phyloP scores from a whole-genome alignment of 2,329 filamentous ascomycete genomes.

The Fusarium clavum region DNA sequence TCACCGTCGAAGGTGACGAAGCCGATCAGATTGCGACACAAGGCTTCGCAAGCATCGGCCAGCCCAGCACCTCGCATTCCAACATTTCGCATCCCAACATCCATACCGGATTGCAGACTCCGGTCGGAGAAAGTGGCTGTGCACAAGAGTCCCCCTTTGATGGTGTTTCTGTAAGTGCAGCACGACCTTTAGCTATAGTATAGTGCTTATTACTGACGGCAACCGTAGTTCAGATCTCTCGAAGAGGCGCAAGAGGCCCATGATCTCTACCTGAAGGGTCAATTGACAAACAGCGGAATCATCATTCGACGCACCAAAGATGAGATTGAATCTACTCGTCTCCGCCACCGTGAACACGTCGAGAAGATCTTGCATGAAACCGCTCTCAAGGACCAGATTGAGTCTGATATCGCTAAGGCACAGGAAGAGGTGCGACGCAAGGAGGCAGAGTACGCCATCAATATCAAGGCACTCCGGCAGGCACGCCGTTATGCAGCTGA shows the following conservation, averaged over 20 bases:
- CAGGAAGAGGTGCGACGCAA: neutral
- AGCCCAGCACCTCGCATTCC: neutral
- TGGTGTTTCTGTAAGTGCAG: neutral
- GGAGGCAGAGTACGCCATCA: neutral
- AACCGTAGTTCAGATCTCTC: neutral
- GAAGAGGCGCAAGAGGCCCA: neutral
- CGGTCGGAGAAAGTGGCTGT: neutral
- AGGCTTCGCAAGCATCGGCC: neutral
- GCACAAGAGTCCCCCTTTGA: neutral
- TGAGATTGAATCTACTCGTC: neutral
- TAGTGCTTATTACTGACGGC: neutral
- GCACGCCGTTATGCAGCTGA: neutral
- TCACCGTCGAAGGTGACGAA: neutral
- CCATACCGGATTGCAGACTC: neutral
- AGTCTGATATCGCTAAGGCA: neutral
- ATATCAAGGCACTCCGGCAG: neutral
- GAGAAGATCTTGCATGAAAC: neutral
- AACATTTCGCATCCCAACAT: neutral
- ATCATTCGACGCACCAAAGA: neutral
- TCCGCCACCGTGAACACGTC: neutral
- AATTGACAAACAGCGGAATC: neutral
- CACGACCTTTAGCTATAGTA: accelerated
- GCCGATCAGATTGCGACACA: neutral
- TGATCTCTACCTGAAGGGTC: neutral
- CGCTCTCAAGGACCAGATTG: neutral